These are phyloP conservation scores for Daedaleopsis nitida DNA, from an alignment of 768 basidiomycete genomes.

Conservation along the genomic window DNA sequence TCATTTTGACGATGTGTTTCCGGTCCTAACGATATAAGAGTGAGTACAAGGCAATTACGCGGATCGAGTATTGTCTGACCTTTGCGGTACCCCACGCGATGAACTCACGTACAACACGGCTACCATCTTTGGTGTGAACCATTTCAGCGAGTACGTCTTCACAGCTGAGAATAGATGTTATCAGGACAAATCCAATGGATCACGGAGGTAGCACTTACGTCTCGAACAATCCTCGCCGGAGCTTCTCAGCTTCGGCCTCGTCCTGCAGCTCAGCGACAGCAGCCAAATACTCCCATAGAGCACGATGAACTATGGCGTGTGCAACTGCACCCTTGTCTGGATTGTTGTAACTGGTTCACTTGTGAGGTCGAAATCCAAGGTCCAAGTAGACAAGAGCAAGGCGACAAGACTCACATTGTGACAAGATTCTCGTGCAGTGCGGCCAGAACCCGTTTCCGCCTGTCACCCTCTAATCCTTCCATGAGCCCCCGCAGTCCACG, in stretches of 20 bases:
- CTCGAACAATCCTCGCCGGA: slow-evolving; percentile 80
- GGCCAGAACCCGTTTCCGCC: slow-evolving; percentile 64
- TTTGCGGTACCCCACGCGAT: slow-evolving; percentile 84
- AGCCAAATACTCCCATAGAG: slow-evolving; percentile 81
- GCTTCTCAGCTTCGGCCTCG: slow-evolving; percentile 69
- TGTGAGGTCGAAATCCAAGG: not conserved
- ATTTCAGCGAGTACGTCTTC: slow-evolving; percentile 88
- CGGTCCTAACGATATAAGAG: slow-evolving; percentile 57
- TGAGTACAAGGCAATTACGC: not conserved
- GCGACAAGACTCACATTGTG: slow-evolving; percentile 58
- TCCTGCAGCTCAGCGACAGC: slow-evolving; percentile 60
- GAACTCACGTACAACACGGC: slow-evolving; percentile 83
- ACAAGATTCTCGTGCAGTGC: slow-evolving; percentile 74
- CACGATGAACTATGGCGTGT: slow-evolving; percentile 86
- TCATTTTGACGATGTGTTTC: slow-evolving; percentile 85
- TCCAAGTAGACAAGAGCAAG: not conserved
- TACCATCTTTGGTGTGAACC: slow-evolving; percentile 93
- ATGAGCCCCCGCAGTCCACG: slow-evolving; percentile 71
- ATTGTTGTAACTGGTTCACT: slow-evolving; percentile 73
- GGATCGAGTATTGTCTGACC: slow-evolving; percentile 37
- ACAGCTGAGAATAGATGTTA: slow-evolving; percentile 38
- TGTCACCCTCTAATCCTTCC: slow-evolving; percentile 62
- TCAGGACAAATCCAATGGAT: slow-evolving; percentile 37
- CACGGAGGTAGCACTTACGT: slow-evolving; percentile 44
- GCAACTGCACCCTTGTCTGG: slow-evolving; percentile 87